Evolutionary conservation across 169 alveolate species (phyloP).

Genomic region (Hepatocystis sp.): DNA sequence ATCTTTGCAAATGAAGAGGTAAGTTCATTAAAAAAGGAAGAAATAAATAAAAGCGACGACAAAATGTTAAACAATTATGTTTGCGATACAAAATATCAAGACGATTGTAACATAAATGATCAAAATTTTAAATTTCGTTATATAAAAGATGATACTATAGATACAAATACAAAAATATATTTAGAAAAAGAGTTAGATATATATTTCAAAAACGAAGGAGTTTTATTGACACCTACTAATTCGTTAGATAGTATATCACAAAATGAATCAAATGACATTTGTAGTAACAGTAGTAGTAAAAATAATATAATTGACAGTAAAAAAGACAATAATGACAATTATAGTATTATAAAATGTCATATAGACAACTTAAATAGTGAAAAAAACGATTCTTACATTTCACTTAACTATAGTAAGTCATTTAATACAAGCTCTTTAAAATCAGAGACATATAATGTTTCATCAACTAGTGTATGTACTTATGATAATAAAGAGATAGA

Average conservation of each 20-base stretch:
- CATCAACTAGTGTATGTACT: conserved; percentile 47
- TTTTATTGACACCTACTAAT: conserved; percentile 13
- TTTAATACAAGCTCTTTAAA: conserved; percentile 20
- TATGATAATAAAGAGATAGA: conserved; percentile 40
- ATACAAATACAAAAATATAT: conserved; percentile 3
- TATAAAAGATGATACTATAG: conserved; percentile 32
- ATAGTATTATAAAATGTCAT: too few relatives aligned
- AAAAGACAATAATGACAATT: not conserved
- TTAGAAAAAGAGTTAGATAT: conserved; percentile 37
- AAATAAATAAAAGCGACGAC: too few relatives aligned
- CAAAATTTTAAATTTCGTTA: not conserved
- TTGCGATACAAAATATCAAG: not conserved
- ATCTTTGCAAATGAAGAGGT: too few relatives aligned
- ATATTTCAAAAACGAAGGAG: conserved; percentile 63
- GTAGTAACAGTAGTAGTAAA: too few relatives aligned
- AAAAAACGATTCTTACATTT: not conserved
- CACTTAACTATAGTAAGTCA: conserved; percentile 5
- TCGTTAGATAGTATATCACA: conserved; percentile 1
- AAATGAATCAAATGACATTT: too few relatives aligned
- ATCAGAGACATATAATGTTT: conserved; percentile 16
- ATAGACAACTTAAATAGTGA: too few relatives aligned
- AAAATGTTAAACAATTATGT: too few relatives aligned
- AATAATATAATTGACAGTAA: not conserved
- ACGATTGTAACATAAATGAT: not conserved
- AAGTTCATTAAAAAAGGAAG: too few relatives aligned